Conservation (phyloP, 768 basidiomycete genomes). For the Lanmaoa rubissima region DNA sequence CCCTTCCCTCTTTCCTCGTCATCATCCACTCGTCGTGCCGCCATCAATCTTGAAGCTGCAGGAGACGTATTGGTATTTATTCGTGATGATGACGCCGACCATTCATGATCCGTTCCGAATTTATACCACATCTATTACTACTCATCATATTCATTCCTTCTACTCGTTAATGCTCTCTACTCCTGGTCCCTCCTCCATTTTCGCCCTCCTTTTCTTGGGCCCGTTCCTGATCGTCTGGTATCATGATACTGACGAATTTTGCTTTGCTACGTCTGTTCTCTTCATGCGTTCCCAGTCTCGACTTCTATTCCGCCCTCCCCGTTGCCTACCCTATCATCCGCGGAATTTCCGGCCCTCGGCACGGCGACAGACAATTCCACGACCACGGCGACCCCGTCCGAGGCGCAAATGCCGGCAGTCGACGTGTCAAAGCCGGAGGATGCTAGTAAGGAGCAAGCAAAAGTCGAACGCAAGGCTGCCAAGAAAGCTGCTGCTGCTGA, state of each 20-base stretch:
- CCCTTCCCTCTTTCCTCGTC: slow-evolving; percentile 22
- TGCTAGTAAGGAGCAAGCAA: slow-evolving; percentile 48
- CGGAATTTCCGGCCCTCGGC: slow-evolving; percentile 74
- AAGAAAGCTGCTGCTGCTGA: slow-evolving; percentile 64
- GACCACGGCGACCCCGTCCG: slow-evolving; percentile 13
- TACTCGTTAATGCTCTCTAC: slow-evolving; percentile 14
- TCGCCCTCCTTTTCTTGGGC: slow-evolving; percentile 36
- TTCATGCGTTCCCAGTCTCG: slow-evolving; percentile 34
- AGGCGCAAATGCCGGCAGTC: slow-evolving; percentile 18
- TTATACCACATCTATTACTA: slow-evolving; percentile 9
- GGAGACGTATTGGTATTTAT: slow-evolving; percentile 21
- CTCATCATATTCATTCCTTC: background rate
- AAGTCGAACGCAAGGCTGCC: slow-evolving; percentile 59
- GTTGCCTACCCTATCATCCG: slow-evolving; percentile 53
- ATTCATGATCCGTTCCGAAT: slow-evolving; percentile 13
- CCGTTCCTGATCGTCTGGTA: slow-evolving; percentile 44
- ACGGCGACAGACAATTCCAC: slow-evolving; percentile 14
- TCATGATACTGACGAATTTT: slow-evolving; percentile 42
- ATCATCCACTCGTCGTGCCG: slow-evolving; percentile 23
- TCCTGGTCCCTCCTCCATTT: slow-evolving; percentile 39
- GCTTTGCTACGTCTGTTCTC: slow-evolving; percentile 21
- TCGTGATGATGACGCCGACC: slow-evolving; percentile 23
- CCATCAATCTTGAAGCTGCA: slow-evolving; percentile 29
- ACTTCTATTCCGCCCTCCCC: slow-evolving; percentile 37
- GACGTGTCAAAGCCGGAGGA: slow-evolving; percentile 33